Evolutionary conservation across 2,329 filamentous ascomycete genomes (phyloP).

Genomic region (Phyllosticta capitalensis): DNA sequence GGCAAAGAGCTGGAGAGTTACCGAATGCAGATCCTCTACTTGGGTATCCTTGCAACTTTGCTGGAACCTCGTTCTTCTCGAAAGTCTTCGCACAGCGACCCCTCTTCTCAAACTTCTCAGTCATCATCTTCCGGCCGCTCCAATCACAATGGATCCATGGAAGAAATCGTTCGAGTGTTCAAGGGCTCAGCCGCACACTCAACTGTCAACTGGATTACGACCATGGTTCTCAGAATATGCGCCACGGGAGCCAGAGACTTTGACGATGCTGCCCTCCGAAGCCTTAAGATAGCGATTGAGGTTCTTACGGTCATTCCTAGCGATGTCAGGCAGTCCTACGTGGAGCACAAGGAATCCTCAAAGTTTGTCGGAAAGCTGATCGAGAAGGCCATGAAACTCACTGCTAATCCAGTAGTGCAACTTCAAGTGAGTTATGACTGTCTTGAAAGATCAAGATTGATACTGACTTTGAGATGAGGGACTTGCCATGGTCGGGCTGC

Average conservation of each 20-base stretch:
- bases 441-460: not conserved
- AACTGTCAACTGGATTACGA: slow-evolving; percentile 21
- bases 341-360: not conserved
- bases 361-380: slow-evolving; percentile 17
- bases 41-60: not conserved
- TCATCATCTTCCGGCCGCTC: not conserved
- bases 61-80: not conserved
- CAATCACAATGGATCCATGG: not conserved
- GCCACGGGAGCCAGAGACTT: slow-evolving; percentile 18
- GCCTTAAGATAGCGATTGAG: slow-evolving; percentile 22
- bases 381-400: slow-evolving; percentile 19
- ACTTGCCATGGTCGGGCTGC: slow-evolving; percentile 19
- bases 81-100: not conserved
- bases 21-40: not conserved
- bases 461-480: slow-evolving; percentile 11
- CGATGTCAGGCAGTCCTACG: not conserved
- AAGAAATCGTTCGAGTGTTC: slow-evolving; percentile 2
- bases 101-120: not conserved
- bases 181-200: slow-evolving; percentile 13
- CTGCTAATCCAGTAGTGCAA: slow-evolving; percentile 17
- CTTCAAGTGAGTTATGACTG: slow-evolving; percentile 16
- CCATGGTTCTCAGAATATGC: slow-evolving; percentile 23
- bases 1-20: not conserved
- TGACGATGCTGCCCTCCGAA: slow-evolving; percentile 21
- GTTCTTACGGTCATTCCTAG: not conserved